Base-by-base conservation (phyloP, 139 green algal genomes). In the Desmodesmus armatus region DNA sequence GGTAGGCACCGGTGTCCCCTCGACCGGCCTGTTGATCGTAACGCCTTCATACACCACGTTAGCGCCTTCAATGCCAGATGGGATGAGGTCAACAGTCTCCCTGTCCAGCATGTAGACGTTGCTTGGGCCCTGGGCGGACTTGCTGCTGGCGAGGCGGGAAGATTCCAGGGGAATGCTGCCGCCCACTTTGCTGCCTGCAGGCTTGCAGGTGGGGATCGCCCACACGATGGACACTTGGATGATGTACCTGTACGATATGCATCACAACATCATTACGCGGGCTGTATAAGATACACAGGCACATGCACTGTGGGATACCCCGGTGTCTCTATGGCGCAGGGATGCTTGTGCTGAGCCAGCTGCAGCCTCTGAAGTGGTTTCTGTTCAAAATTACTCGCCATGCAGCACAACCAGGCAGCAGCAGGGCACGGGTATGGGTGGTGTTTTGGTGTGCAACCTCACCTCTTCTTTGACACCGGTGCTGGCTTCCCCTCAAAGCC, bases 381-480 rank as follows among this genome's bases (percentile, higher is more conserved):
- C 23, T 58, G 44, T 76, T 4, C 6, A n/a, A 44, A 17, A 39
- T 15, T 47, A 23, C 6, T n/a, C 9, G 29, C 67, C 31, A 67
- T 19, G 31, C 1, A 15, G 41, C 13, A 65, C 19, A 4, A 33
- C 1, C 6, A 33, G 40, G 13, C n/a, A 35, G 11, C 62, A 72
- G 47, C 47, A 21, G 13, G 47, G 7, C 7, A 55, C 47, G 9
- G 13, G 17, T 15, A 31, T 31, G 62, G 7, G 11, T 17, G 17
- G 11, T 72, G 11, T 9, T 15, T 15, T 17, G n/a, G 6, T 72
- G 9, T 72, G 62, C n/a, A 6, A 41, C 21, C 78, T 29, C 43
- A 86, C 67, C 80, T 69, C 65, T 86, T 86, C 69, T 86, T 86
- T 35, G 53, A 65, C 17, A 69, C 39, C 47, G 62, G 62, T 39